These are phyloP conservation scores for Fusarium dlaminii DNA, from an alignment of 2,329 filamentous ascomycete species.

Conservation along the genomic window DNA sequence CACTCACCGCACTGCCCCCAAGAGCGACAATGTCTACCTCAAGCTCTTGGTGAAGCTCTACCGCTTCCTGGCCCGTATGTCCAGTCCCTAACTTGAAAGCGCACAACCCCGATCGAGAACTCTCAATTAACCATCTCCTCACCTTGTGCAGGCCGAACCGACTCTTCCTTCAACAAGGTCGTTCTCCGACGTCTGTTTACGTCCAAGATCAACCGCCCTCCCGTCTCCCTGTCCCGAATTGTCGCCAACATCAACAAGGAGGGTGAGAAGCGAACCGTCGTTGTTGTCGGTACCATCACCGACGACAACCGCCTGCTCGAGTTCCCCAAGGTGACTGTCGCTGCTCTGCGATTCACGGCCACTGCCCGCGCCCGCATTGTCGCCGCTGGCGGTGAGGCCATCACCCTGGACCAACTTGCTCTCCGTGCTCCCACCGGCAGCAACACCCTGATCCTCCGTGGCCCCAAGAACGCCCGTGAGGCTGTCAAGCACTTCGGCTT, in stretches of 20 bases:
- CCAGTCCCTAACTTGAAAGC: constrained; percentile 39
- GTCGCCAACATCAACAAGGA: constrained; percentile 73
- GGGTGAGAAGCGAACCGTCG: constrained; percentile 84
- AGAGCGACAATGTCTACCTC: constrained; percentile 98
- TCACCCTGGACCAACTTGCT: constrained; percentile 97
- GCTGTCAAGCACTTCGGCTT: constrained; percentile 99
- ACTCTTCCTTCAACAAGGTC: constrained; percentile 98
- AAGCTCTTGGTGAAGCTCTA: constrained; percentile 98
- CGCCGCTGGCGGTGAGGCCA: constrained; percentile 91
- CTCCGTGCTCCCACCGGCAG: constrained; percentile 92
- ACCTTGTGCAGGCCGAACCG: constrained; percentile 80
- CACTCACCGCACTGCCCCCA: constrained; percentile 91
- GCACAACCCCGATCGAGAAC: background rate
- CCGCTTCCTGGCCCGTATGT: constrained; percentile 94
- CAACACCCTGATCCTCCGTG: constrained; percentile 97
- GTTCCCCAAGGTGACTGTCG: constrained; percentile 91
- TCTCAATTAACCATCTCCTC: constrained; percentile 12
- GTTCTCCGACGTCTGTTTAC: constrained; percentile 97
- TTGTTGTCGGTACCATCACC: constrained; percentile 93
- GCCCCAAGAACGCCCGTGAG: constrained; percentile 98
- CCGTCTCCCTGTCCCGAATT: constrained; percentile 94
- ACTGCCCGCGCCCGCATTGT: constrained; percentile 93
- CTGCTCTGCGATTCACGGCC: constrained; percentile 95
- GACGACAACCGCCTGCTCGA: constrained; percentile 95
- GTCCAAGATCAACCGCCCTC: constrained; percentile 97